Percentiles rank a stretch among this genome's conserved stretches.
Conservation (phyloP, 202 grass and related monocot species). For the Carex arenaria region DNA sequence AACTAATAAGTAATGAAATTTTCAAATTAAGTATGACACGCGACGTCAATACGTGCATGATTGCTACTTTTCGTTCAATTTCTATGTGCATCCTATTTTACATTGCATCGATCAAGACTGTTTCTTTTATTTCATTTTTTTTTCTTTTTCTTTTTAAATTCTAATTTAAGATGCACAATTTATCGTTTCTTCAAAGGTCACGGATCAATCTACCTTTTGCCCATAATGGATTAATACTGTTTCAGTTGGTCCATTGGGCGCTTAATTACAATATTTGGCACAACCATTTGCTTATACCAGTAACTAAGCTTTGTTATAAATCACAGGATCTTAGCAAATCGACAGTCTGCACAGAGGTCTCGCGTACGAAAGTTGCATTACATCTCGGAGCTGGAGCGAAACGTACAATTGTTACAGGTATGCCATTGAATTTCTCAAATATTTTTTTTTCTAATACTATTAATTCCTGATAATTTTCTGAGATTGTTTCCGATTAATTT, state of each 20-base stretch:
- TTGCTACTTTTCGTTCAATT: neutral
- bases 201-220: neutral
- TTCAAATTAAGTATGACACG: neutral
- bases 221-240: neutral
- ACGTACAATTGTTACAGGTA: slow-evolving; percentile 13
- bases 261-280: neutral
- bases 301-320: neutral
- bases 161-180: neutral
- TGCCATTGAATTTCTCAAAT: neutral
- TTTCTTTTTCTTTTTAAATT: neutral
- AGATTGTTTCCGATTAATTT: too few relatives aligned
- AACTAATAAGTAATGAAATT: neutral
- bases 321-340: slow-evolving; percentile 13
- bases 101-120: neutral
- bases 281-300: neutral
- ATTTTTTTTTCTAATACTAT: neutral
- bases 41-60: neutral
- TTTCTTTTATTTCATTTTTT: neutral
- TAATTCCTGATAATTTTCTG: too few relatives aligned
- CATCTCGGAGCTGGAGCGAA: slow-evolving; percentile 5
- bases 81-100: neutral
- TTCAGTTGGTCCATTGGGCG: neutral
- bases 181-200: neutral
- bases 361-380: slow-evolving; percentile 17
- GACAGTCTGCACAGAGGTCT: slow-evolving; percentile 16